These are phyloP conservation scores for Prunus armeniaca DNA, from an alignment of 306 rosid genomes.

Conservation along the genomic window DNA sequence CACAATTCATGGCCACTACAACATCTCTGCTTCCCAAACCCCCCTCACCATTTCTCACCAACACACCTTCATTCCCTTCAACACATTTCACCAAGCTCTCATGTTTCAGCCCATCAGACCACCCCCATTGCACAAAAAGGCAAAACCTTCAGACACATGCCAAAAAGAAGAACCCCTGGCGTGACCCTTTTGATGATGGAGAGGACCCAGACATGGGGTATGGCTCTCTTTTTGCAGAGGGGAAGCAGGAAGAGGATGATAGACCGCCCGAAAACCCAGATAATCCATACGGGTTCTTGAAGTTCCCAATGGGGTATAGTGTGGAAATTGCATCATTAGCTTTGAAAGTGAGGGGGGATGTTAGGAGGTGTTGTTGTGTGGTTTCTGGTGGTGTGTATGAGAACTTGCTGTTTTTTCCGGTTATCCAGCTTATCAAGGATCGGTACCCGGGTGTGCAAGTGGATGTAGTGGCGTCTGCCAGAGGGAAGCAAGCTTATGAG, in stretches of 20 bases:
- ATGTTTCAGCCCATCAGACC: conserved; percentile 25
- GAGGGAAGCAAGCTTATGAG: conserved; percentile 78
- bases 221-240: conserved; percentile 63
- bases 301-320: conserved; percentile 66
- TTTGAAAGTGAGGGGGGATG: conserved; percentile 73
- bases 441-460: conserved; percentile 81
- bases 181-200: conserved; percentile 78
- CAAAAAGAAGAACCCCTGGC: conserved; percentile 73
- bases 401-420: conserved; percentile 68
- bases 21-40: conserved; percentile 50
- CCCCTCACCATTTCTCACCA: conserved; percentile 54
- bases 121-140: conserved; percentile 30
- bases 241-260: conserved; percentile 82
- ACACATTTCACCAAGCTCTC: conserved; percentile 36
- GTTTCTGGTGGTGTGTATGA: conserved; percentile 86
- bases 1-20: conserved; percentile 54
- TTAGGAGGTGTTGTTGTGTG: conserved; percentile 81
- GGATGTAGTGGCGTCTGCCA: conserved; percentile 57
- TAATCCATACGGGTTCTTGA: conserved; percentile 72
- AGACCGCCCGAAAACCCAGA: conserved; percentile 74
- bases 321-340: conserved; percentile 72
- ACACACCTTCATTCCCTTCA: conserved; percentile 47
- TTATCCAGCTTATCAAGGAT: conserved; percentile 70
- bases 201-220: conserved; percentile 72
- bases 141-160: conserved; percentile 25